These are phyloP conservation scores for Postia placenta DNA, from an alignment of 768 basidiomycete species.

Conservation along the genomic window DNA sequence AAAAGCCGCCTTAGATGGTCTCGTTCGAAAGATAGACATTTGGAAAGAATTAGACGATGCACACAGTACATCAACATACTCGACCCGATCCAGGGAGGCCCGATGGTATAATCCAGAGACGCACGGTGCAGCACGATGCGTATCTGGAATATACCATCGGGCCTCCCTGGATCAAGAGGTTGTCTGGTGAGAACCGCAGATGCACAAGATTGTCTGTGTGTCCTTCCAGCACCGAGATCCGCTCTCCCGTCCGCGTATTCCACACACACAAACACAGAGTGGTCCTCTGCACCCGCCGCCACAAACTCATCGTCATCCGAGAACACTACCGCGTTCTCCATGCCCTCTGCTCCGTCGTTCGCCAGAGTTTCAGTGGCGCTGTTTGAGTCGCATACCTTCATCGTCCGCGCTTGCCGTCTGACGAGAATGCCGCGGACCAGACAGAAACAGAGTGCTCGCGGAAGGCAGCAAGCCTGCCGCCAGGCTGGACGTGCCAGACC, in stretches of 20 bases:
- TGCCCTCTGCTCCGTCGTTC: slow-evolving; percentile 1
- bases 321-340: slow-evolving; percentile 5
- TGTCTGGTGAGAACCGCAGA: slow-evolving; percentile 25
- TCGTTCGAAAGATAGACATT: no score
- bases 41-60: no score
- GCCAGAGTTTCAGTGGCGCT: background rate
- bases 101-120: slow-evolving; percentile 26
- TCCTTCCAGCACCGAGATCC: background rate
- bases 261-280: slow-evolving; percentile 10
- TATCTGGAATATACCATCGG: slow-evolving; percentile 23
- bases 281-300: slow-evolving; percentile 7
- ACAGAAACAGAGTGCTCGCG: slow-evolving; percentile 15
- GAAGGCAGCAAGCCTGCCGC: slow-evolving; percentile 5
- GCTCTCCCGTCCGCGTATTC: slow-evolving; percentile 7
- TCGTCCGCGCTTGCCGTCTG: slow-evolving; percentile 30
- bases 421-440: slow-evolving; percentile 36
- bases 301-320: slow-evolving; percentile 12
- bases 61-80: no score
- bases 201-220: slow-evolving; percentile 7
- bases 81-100: no score
- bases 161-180: no score
- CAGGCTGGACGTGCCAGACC: slow-evolving; percentile 19
- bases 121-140: slow-evolving; percentile 22
- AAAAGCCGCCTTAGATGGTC: no score
- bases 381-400: slow-evolving; percentile 11